phyloP scores from a whole-genome alignment of 495 filamentous ascomycete species.

The Lasiosphaeria ovina region DNA sequence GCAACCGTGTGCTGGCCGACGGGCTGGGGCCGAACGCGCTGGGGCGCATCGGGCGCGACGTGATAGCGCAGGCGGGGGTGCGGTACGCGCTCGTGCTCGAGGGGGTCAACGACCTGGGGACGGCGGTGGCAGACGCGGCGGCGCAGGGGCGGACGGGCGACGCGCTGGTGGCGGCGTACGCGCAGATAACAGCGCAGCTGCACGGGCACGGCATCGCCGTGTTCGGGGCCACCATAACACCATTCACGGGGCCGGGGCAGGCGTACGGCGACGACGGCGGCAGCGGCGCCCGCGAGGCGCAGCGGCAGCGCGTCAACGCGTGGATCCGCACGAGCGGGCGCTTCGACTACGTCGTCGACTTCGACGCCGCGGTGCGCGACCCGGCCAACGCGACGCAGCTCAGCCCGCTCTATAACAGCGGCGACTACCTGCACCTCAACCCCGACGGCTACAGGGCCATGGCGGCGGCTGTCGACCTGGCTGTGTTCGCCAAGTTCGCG shows the following conservation, averaged over 20 bases:
- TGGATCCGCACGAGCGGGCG: conserved; percentile 56
- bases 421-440: conserved; percentile 66
- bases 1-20: conserved; percentile 60
- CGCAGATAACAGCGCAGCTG: conserved; percentile 54
- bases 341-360: conserved; percentile 65
- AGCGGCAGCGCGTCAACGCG: conserved; percentile 55
- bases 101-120: conserved; percentile 66
- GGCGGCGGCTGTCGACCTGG: conserved; percentile 54
- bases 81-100: conserved; percentile 59
- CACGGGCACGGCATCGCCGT: conserved; percentile 50
- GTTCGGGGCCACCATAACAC: conserved; percentile 63
- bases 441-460: conserved; percentile 55
- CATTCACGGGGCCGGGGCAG: conserved; percentile 47
- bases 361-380: conserved; percentile 55
- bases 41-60: conserved; percentile 59
- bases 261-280: conserved; percentile 50
- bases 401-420: conserved; percentile 49
- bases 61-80: conserved; percentile 52
- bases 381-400: conserved; percentile 42
- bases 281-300: conserved; percentile 47
- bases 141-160: conserved; percentile 35
- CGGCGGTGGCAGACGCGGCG: conserved; percentile 40
- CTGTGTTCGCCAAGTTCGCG: conserved; percentile 40
- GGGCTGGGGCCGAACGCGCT: conserved; percentile 58
- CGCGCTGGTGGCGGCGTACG: conserved; percentile 52